phyloP scores from a whole-genome alignment of 257 asterid genomes.

The Echites panduratus region DNA sequence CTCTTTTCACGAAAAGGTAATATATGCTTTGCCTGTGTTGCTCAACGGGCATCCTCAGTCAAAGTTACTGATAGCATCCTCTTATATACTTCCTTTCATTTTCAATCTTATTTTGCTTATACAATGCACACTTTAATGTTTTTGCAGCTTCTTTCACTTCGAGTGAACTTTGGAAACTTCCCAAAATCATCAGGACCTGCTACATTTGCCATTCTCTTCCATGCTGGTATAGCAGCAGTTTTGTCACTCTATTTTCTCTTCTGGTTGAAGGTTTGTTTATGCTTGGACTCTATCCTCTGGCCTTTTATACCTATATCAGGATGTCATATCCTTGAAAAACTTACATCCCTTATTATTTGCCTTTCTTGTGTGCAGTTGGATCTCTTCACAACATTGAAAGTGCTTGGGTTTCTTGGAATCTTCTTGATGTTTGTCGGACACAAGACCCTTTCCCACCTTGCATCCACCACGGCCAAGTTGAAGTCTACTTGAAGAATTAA shows the following conservation, averaged over 20 bases:
- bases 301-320: not conserved
- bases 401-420: conserved; percentile 73
- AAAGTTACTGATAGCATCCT: not conserved
- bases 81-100: not conserved
- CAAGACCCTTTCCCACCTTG: conserved; percentile 83
- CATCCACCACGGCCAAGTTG: conserved; percentile 72
- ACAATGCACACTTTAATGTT: not conserved
- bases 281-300: not conserved
- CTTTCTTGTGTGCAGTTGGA: conserved; percentile 57
- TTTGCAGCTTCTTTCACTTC: conserved; percentile 60
- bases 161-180: conserved; percentile 75
- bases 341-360: not conserved
- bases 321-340: not conserved
- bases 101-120: not conserved
- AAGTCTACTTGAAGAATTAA: conserved; percentile 54
- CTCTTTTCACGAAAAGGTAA: not conserved
- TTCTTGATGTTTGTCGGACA: conserved; percentile 91
- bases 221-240: conserved; percentile 78
- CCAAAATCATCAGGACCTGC: conserved; percentile 64
- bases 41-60: not conserved
- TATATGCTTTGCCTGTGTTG: not conserved
- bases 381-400: conserved; percentile 82
- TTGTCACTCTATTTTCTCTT: conserved; percentile 65
- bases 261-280: conserved; percentile 79
- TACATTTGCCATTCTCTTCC: conserved; percentile 69